phyloP scores from a whole-genome alignment of 345 rosid species.

The Reutealis trisperma region DNA sequence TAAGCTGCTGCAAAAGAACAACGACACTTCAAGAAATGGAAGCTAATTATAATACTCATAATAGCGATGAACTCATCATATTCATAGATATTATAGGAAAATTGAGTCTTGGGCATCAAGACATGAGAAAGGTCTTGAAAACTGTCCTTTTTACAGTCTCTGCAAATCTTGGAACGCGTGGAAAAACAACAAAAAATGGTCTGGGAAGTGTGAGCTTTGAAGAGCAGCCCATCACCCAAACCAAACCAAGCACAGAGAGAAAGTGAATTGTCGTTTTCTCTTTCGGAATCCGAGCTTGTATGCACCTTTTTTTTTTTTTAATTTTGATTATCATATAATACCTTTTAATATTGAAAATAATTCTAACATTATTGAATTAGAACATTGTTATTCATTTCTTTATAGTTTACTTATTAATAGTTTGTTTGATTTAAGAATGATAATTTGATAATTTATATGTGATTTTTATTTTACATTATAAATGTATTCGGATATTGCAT shows the following conservation, averaged over 20 bases:
- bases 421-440: too few relatives aligned
- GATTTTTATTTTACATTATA: too few relatives aligned
- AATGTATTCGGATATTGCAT: too few relatives aligned
- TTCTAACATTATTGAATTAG: too few relatives aligned
- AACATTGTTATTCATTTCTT: too few relatives aligned
- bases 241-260: not conserved
- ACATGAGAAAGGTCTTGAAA: not conserved
- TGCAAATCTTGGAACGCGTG: not conserved
- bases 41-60: not conserved
- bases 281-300: constrained; percentile 1
- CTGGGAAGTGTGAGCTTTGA: constrained; percentile 1
- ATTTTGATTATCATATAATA: too few relatives aligned
- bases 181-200: not conserved
- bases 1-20: not conserved
- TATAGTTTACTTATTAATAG: too few relatives aligned
- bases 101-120: not conserved
- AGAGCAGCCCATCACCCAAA: not conserved
- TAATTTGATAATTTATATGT: too few relatives aligned
- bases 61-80: too few relatives aligned
- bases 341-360: too few relatives aligned
- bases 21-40: not conserved
- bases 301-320: not conserved
- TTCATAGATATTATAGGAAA: not conserved
- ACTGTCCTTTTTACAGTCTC: not conserved
- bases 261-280: not conserved